Evolutionary conservation across 805 yeast species (phyloP), one percentile per base, ranked within the genome.

Genomic region (Monosporozyma yasuniensis): DNA sequence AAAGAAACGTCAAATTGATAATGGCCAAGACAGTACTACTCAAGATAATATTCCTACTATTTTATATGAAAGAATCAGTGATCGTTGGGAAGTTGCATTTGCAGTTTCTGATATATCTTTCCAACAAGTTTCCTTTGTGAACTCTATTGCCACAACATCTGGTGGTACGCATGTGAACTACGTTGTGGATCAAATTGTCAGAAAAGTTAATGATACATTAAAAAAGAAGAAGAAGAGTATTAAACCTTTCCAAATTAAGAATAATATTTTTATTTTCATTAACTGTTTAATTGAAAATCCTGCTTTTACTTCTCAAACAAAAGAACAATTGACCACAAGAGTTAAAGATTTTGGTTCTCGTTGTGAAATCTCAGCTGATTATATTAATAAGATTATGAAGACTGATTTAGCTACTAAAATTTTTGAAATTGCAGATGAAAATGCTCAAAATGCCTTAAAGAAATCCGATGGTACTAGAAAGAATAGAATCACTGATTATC

Each of bases 131-230:
- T 90, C 97, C 34, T 93, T 93, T 70, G 99, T 93, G 14, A 93
- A 93, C 65, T 89, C 97, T 6, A 93, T 93, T 64, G 99, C 99
- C 0, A 93, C 99, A 0, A 91, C 98, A 0, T 72, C 91, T 1
- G 99, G 99, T 52, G 99, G 99, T 58, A 86, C 99, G 0, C 99
- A 93, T 66, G 95, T 89, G 34, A 89, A 84, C 56, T 80, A 83
- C 63, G 76, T 90, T 28, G 74, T 95, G 4, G 96, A 91, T 65
- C 87, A 90, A 70, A 77, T 93, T 49, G 83, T 87, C 23, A 79
- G 75, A 53, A 89, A 87, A 65, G 78, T 90, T 50, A 70, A 81
- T 50, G 96, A 86, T 12, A 72, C 74, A 8, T 72, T 90, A 55
- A 87, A 83, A 64, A 83, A 79, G 60, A 80, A 80, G 52, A 81